These are phyloP conservation scores for Hansenula lynferdii DNA, from an alignment of 1,139 yeast genomes.

Conservation along the genomic window DNA sequence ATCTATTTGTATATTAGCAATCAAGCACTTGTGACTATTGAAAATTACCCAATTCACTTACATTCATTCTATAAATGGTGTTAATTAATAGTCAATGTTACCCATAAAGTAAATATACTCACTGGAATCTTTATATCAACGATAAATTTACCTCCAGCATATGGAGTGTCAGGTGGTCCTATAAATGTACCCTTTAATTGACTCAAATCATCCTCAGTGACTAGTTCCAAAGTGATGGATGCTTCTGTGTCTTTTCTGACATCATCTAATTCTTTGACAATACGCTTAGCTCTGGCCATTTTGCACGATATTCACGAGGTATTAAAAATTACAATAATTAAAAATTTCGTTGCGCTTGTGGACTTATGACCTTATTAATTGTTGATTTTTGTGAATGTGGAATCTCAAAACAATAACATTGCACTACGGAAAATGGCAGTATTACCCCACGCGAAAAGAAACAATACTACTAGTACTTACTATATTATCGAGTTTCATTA, in stretches of 20 bases:
- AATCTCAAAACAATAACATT: neutral
- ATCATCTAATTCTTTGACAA: slow-evolving; percentile 85
- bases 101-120: slow-evolving; percentile 12
- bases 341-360: too few species aligned
- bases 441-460: too few species aligned
- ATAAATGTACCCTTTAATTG: slow-evolving; percentile 80
- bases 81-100: neutral
- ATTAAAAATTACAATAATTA: too few species aligned
- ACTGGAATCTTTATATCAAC: slow-evolving; percentile 85
- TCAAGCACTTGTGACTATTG: too few species aligned
- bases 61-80: slow-evolving; percentile 8
- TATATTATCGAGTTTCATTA: too few species aligned
- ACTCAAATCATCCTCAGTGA: slow-evolving; percentile 77
- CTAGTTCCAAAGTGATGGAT: slow-evolving; percentile 63
- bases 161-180: slow-evolving; percentile 97
- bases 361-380: neutral
- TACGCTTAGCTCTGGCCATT: slow-evolving; percentile 85
- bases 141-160: slow-evolving; percentile 80
- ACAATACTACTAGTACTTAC: too few species aligned
- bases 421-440: neutral
- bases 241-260: slow-evolving; percentile 78
- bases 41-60: neutral
- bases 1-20: slow-evolving; percentile 39
- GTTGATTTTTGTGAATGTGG: neutral
- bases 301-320: neutral